A percentile compares a stretch with the other conserved stretches of the same genome.
Conservation (phyloP, 352 stramenopile species). For the Globisporangium splendens region DNA sequence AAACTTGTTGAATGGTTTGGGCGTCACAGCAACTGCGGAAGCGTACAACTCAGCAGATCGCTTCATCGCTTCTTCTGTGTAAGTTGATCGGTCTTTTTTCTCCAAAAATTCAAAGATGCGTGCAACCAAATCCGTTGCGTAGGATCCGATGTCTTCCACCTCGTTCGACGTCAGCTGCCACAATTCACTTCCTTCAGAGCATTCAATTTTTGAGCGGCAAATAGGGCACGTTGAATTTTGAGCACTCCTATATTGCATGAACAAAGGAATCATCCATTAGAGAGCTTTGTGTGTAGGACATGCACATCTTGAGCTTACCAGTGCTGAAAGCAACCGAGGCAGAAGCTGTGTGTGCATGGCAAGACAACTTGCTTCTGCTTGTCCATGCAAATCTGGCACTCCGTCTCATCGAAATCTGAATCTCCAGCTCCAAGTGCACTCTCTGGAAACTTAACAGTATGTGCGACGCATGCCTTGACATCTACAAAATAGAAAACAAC, state of each 20-base stretch:
- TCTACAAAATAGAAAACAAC: constrained; percentile 21
- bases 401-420: constrained; percentile 66
- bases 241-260: constrained; percentile 33
- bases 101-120: constrained; percentile 81
- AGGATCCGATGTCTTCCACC: constrained; percentile 65
- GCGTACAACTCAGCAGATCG: constrained; percentile 44
- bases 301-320: constrained; percentile 28
- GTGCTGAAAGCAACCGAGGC: constrained; percentile 71
- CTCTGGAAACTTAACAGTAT: constrained; percentile 57
- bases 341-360: constrained; percentile 77
- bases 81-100: constrained; percentile 45
- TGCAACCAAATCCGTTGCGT: constrained; percentile 72
- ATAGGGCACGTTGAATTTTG: constrained; percentile 79
- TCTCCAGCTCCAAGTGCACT: constrained; percentile 24
- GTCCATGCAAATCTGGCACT: constrained; percentile 86
- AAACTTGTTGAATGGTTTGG: constrained; percentile 47
- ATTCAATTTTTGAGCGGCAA: constrained; percentile 67
- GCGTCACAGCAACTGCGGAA: constrained; percentile 40
- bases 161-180: constrained; percentile 73
- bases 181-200: constrained; percentile 70
- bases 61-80: constrained; percentile 40
- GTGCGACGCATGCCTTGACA: constrained; percentile 57
- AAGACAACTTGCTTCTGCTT: constrained; percentile 77
- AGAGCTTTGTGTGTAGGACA: neutral
- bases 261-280: neutral